Conservation (phyloP, 23 red algal genomes). For the Cyanidioschyzon merolae region DNA sequence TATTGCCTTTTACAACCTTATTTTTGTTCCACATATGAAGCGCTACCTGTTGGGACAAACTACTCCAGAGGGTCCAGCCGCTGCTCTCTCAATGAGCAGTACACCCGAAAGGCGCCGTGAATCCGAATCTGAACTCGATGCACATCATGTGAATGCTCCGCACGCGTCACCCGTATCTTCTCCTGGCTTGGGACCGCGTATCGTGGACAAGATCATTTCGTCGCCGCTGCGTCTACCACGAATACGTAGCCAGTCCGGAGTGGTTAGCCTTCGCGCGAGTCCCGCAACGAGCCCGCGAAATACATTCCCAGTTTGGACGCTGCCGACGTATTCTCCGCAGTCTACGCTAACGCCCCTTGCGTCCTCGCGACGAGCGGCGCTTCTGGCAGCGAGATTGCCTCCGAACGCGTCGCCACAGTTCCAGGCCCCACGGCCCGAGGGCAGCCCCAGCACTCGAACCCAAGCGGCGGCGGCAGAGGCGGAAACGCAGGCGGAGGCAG, state of each 20-base stretch:
- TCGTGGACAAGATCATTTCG: conserved; percentile 8
- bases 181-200: neutral
- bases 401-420: too few relatives aligned
- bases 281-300: neutral
- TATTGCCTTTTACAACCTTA: conserved; percentile 64
- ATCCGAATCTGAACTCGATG: neutral
- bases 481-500: neutral
- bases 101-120: neutral
- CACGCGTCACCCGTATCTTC: conserved; percentile 6
- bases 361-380: neutral
- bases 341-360: neutral
- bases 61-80: neutral
- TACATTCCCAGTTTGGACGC: neutral
- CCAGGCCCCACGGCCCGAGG: too few relatives aligned
- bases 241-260: neutral
- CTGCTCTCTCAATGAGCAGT: neutral
- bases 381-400: neutral
- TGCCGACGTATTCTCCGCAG: neutral
- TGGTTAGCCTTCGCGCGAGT: neutral
- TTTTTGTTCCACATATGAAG: conserved; percentile 50
- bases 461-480: neutral
- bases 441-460: neutral
- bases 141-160: neutral
- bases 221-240: conserved; percentile 4
- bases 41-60: conserved; percentile 30